Percentiles rank a stretch among this genome's conserved stretches.
Conservation (phyloP, 75 land plant species). For the Adiantum capillusveneris region DNA sequence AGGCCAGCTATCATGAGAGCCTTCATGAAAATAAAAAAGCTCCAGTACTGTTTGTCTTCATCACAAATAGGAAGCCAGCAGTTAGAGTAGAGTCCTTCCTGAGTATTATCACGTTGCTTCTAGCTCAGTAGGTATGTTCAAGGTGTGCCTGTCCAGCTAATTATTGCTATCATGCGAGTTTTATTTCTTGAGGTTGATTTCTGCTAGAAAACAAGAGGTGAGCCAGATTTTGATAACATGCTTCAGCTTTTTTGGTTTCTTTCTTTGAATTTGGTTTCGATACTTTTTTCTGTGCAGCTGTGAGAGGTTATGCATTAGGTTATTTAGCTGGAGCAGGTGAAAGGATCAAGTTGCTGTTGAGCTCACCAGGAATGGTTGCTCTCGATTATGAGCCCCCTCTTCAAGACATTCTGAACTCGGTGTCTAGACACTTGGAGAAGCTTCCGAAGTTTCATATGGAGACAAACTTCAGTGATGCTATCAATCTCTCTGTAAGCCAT, state of each 20-base stretch:
- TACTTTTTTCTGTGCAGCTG: constrained; percentile 53
- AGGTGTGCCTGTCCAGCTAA: no score
- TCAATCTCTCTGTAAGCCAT: constrained; percentile 87
- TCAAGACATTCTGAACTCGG: constrained; percentile 60
- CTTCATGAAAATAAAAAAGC: no score
- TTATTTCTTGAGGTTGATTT: no score
- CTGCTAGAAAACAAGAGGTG: no score
- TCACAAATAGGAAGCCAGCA: no score
- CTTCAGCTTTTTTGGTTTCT: background rate
- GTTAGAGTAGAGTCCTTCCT: no score
- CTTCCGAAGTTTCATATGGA: constrained; percentile 86
- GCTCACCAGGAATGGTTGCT: constrained; percentile 94
- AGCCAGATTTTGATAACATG: no score
- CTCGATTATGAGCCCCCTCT: constrained; percentile 80
- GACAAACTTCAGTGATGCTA: constrained; percentile 43
- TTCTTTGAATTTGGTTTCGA: background rate
- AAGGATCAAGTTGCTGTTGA: constrained; percentile 79
- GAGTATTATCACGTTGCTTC: no score
- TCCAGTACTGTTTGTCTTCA: no score
- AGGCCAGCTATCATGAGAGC: no score
- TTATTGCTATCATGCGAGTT: no score
- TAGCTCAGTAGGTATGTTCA: no score
- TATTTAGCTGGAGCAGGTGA: constrained; percentile 86
- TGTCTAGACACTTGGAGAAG: constrained; percentile 69
- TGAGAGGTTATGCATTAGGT: constrained; percentile 89